Percentiles rank a stretch among this genome's conserved stretches.
Evolutionary conservation across 2,329 filamentous ascomycete species (phyloP).

Genomic region (Salinomyces thailandicus): DNA sequence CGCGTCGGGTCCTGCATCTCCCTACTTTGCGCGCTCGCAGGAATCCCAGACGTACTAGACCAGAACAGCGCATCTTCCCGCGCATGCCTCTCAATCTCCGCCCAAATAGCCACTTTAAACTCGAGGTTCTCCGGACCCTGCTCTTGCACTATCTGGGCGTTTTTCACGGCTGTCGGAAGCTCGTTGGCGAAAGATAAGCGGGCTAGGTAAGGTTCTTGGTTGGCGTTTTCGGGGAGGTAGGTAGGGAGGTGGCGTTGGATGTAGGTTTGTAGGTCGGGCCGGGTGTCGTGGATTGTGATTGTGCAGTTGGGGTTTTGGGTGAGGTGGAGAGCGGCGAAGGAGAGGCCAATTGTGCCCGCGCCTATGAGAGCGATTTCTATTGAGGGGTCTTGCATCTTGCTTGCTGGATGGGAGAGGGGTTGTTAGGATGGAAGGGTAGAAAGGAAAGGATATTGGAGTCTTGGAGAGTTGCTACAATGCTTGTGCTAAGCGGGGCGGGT

Average conservation of each 20-base stretch:
- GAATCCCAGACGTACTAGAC: constrained; percentile 49
- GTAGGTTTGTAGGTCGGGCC: constrained; percentile 38
- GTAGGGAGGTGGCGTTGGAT: constrained; percentile 33
- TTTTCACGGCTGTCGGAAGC: constrained; percentile 30
- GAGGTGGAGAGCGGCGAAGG: constrained; percentile 46
- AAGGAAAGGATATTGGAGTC: too few species aligned
- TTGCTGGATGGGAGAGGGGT: too few species aligned
- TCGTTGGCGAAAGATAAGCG: constrained; percentile 25
- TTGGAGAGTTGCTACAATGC: too few species aligned
- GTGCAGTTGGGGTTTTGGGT: constrained; percentile 30
- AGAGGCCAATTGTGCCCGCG: constrained; percentile 44
- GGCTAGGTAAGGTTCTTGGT: constrained; percentile 15
- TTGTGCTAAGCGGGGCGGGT: too few species aligned
- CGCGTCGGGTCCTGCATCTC: constrained; percentile 35
- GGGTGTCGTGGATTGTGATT: constrained; percentile 42
- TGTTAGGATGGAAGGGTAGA: too few species aligned
- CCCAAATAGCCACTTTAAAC: constrained; percentile 45
- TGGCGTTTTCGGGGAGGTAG: constrained; percentile 31
- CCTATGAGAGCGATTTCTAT: constrained; percentile 33
- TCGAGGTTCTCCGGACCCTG: constrained; percentile 45
- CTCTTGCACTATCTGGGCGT: constrained; percentile 47
- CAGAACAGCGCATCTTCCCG: constrained; percentile 40
- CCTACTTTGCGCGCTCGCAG: constrained; percentile 39
- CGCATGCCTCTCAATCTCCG: constrained; percentile 39
- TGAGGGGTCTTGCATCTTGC: neutral